These are phyloP conservation scores for Exserohilum turcica DNA, from an alignment of 2,329 filamentous ascomycete genomes.

Conservation along the genomic window DNA sequence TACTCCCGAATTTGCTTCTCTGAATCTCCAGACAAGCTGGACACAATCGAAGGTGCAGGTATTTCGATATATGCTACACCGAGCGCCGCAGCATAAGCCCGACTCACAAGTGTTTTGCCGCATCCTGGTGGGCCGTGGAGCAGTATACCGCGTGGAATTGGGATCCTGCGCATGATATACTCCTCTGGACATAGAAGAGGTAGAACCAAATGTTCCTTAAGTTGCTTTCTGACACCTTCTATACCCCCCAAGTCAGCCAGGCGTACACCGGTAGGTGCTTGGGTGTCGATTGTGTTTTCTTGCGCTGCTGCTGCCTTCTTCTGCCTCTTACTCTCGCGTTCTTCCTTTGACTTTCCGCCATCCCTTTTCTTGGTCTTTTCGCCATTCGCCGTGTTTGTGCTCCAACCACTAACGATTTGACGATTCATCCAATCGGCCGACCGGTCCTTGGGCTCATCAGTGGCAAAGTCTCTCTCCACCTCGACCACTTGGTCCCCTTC, in stretches of 20 bases:
- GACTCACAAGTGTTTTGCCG: constrained; percentile 83
- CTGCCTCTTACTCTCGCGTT: constrained; percentile 69
- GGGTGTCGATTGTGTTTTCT: constrained; percentile 60
- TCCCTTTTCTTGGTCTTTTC: constrained; percentile 53
- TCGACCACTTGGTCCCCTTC: constrained; percentile 59
- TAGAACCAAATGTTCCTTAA: constrained; percentile 73
- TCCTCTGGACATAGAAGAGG: constrained; percentile 72
- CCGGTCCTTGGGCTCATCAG: constrained; percentile 26
- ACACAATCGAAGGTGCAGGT: constrained; percentile 80
- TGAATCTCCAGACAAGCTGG: constrained; percentile 86
- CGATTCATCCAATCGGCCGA: constrained; percentile 67
- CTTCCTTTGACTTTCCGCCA: constrained; percentile 61
- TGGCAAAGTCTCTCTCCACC: constrained; percentile 50
- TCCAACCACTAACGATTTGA: constrained; percentile 66
- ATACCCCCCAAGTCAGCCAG: constrained; percentile 78
- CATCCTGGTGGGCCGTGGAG: constrained; percentile 84
- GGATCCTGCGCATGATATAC: constrained; percentile 68
- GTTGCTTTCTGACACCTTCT: constrained; percentile 70
- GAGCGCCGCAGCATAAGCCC: constrained; percentile 76
- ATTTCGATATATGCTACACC: constrained; percentile 80
- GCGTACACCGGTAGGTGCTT: constrained; percentile 69
- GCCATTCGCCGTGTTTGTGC: constrained; percentile 34
- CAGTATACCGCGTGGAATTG: constrained; percentile 74
- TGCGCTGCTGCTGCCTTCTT: constrained; percentile 54
- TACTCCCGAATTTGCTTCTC: constrained; percentile 84